Base-by-base conservation (phyloP, 108 stramenopile species). In the Epipyxis sp. region DNA sequence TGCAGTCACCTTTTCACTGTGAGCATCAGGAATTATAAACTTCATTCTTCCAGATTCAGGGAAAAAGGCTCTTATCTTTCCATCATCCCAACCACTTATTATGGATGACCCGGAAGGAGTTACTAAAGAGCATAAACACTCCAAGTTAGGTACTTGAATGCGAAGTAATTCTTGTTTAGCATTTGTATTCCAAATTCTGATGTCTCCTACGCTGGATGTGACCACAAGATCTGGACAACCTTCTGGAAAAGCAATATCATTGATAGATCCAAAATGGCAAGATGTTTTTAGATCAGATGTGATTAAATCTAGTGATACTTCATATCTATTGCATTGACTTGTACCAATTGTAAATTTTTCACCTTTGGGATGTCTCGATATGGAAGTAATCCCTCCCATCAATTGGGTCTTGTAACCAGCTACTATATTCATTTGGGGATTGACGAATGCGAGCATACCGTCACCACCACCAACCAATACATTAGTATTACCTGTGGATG, bases 91-190 rank as follows among this genome's bases (percentile, higher is more conserved):
- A 32, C 91, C 93, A 1, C 87, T 86, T 30, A 93, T 76, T 68
- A 94, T 92, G 62, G 67, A 78, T 46, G 71, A 78, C 57, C 93
- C 93, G 41, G 83, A 83, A 37, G 78, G 67, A 41, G 90, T 90
- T 39, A 94, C 85, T n/a, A 84, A 86, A 27, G 91, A 82, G 59
- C 91, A 87, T 79, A 80, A 79, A 86, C 92, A 92, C 74, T 81
- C 90, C 61, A 90, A 82, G 79, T 93, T 93, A 13, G 92, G 92
- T 40, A 94, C 91, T 69, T 92, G 91, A 78, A 94, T 93, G 68
- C 93, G 87, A 46, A 94, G 88, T 20, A 94, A 84, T 74, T 94
- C 93, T 69, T 83, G 82, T 37, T 87, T 86, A 41, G 87, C 81
- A 40, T 71, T 37, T 3, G 82, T 88, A 77, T 90, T 91, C 93